phyloP scores from a whole-genome alignment of 495 filamentous ascomycete species.

The Copromyces sp. region DNA sequence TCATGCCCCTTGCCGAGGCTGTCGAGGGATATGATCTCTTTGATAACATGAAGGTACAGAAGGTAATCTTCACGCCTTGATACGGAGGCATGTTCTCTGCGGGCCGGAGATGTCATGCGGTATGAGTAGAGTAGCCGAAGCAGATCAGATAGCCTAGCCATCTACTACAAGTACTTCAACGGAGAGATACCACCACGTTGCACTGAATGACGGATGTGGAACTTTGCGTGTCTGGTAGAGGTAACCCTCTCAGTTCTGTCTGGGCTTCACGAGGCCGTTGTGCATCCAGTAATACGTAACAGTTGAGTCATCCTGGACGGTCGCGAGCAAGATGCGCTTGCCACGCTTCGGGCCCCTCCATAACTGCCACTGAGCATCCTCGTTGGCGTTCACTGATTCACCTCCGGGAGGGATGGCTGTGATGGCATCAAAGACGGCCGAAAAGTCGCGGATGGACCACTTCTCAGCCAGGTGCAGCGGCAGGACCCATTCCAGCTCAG shows the following conservation, averaged over 20 bases:
- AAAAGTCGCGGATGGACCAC: slow-evolving; percentile 68
- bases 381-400: slow-evolving; percentile 8
- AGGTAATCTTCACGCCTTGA: slow-evolving; percentile 54
- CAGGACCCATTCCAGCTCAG: slow-evolving; percentile 76
- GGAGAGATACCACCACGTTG: neutral
- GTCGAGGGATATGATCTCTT: slow-evolving; percentile 87
- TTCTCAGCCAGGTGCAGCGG: slow-evolving; percentile 71
- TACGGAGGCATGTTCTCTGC: neutral
- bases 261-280: slow-evolving; percentile 89
- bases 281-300: slow-evolving; percentile 92
- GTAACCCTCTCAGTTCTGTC: slow-evolving; percentile 60
- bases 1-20: slow-evolving; percentile 79
- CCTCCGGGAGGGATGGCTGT: slow-evolving; percentile 34
- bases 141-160: neutral
- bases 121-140: neutral
- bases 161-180: neutral
- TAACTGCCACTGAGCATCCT: slow-evolving; percentile 20
- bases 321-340: slow-evolving; percentile 74
- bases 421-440: slow-evolving; percentile 70
- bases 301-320: slow-evolving; percentile 80
- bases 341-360: slow-evolving; percentile 36
- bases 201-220: neutral
- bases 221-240: neutral
- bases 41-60: slow-evolving; percentile 87
- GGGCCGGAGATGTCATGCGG: neutral